Evolutionary conservation across 192 early-diverging fungal species (phyloP).

Genomic region (Backusella luteola): DNA sequence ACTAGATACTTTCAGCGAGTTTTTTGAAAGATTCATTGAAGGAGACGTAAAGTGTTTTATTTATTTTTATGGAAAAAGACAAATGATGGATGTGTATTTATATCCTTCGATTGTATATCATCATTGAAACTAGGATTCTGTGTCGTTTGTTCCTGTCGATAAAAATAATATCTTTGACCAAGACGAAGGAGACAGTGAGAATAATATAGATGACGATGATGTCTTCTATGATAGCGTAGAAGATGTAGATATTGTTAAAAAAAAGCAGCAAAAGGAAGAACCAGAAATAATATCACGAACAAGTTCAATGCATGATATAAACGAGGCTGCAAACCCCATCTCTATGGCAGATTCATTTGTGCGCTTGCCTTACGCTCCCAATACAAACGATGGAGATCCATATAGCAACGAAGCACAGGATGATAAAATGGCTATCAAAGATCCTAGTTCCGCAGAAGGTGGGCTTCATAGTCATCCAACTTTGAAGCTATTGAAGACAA

Average conservation of each 20-base stretch:
- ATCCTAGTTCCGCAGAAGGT: conserved; percentile 49
- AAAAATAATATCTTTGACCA: not conserved
- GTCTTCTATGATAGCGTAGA: conserved; percentile 28
- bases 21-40: conserved; percentile 15
- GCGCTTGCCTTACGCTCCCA: conserved; percentile 48
- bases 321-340: conserved; percentile 26
- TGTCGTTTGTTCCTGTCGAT: not conserved
- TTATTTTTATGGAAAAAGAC: not conserved
- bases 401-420: not conserved
- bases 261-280: not conserved
- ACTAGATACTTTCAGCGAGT: conserved; percentile 3
- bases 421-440: conserved; percentile 20
- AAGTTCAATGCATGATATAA: conserved; percentile 28
- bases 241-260: conserved; percentile 14
- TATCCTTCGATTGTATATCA: not conserved
- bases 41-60: conserved; percentile 8
- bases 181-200: not conserved
- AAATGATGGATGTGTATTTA: not conserved
- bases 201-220: conserved; percentile 12
- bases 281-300: conserved; percentile 9
- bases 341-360: conserved; percentile 53
- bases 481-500: conserved; percentile 44
- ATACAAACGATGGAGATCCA: conserved; percentile 36
- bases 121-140: not conserved
- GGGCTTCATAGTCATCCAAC: conserved; percentile 31